Evolutionary conservation across 169 alveolate genomes (phyloP).

Genomic region (Cryptosporidium felis): DNA sequence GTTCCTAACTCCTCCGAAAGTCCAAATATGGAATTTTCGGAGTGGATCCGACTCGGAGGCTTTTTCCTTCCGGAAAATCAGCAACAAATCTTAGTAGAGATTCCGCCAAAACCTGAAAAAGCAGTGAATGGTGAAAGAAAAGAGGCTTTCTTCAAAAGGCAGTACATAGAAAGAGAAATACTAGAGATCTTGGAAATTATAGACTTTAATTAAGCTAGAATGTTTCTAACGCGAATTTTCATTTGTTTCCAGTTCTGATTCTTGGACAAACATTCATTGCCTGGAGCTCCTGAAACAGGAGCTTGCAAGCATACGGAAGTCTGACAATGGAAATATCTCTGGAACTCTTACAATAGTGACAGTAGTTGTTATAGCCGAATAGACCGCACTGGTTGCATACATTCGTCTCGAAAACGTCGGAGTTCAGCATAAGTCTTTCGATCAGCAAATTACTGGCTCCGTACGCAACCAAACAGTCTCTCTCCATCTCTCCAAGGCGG

Average conservation of each 20-base stretch:
- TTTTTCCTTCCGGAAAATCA: conserved; percentile 17
- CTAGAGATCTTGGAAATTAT: neutral
- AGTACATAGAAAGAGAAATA: neutral
- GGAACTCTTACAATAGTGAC: conserved; percentile 92
- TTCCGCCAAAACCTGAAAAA: neutral
- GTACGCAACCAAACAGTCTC: conserved; percentile 99
- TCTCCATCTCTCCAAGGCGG: conserved; percentile 99
- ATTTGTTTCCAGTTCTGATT: conserved; percentile 43
- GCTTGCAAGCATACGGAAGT: conserved; percentile 93
- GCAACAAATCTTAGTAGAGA: conserved; percentile 8
- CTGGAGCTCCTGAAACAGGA: conserved; percentile 89
- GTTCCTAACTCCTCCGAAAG: too few species aligned
- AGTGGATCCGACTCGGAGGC: conserved; percentile 5
- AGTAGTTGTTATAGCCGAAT: conserved; percentile 92
- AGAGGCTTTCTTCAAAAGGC: neutral
- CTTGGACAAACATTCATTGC: conserved; percentile 90
- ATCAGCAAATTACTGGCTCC: conserved; percentile 96
- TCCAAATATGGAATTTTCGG: neutral
- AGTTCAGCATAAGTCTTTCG: conserved; percentile 96
- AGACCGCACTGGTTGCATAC: conserved; percentile 95
- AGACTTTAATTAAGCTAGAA: neutral
- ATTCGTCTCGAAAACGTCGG: conserved; percentile 95
- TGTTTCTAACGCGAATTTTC: too few species aligned
- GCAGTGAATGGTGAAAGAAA: neutral
- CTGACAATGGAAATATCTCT: conserved; percentile 77